Evolutionary conservation across 345 rosid genomes (phyloP), one percentile per base, ranked within the genome.

Genomic region (Turnera subulata): DNA sequence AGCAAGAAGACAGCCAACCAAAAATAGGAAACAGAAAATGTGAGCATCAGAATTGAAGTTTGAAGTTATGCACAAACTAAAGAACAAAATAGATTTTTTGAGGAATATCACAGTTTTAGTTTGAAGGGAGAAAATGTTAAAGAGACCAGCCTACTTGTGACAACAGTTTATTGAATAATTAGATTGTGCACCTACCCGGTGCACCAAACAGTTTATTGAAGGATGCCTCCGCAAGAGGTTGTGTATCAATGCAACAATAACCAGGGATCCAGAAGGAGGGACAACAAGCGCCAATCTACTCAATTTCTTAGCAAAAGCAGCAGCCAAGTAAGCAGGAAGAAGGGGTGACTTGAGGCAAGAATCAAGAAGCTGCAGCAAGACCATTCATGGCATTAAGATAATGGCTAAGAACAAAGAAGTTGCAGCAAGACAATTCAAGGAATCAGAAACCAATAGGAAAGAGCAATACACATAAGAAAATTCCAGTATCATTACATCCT

Each of bases 311-410:
- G 84, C 78, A 75, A 89, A 93, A 45, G 96, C 83, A 78, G 99
- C 94, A 70, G 99, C 97, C 63, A 93, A 73, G 67, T 89, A 93
- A 57, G 91, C 99, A 45, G 96, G 99, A 76, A 89, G 97, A 78
- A 93, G 82, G n/a, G 96, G 77, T 11, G 96, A 89, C 73, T 82
- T 85, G 55, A 93, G 83, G 78, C 97, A 93, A 66, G 94, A 68
- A 70, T 89, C 97, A 75, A 93, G 88, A 64, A 93, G 94, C 99
- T 89, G 84, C 80, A 78, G 25, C 58, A 55, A 62, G 71, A 19
- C 11, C 55, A 54, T 42, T 11, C 14, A 42, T 9, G 16, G 21
- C 33, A 42, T 39, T 24, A 33, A 40, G n/a, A 39, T 18, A 14
- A 49, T 22, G 33, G 29, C 14, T 48, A 37, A 12, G 20, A 24